Base-by-base conservation (phyloP, 768 basidiomycete genomes). In the Megacollybia marginata region DNA sequence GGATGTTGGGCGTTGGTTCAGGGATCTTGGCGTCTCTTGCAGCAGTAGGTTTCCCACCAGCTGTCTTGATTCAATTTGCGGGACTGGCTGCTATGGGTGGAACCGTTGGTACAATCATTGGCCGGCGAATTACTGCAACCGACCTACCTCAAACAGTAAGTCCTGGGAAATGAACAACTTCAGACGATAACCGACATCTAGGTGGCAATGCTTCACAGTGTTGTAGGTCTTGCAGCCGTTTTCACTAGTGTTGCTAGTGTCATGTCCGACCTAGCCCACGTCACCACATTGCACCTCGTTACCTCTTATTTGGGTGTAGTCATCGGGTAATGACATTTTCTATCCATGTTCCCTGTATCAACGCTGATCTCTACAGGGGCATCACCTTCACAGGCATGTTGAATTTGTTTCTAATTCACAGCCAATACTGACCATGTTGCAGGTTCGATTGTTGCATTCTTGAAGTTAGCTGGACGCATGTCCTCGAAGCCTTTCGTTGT, bases 191-290 rank as follows among this genome's bases (percentile, higher is more conserved):
- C 6, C 2, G 6, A 28, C 23, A 28, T 28, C 23, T 28, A 28
- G 23, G 23, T 80, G 5, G 79, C 83, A 1, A 83, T 90, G 48
- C 69, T 93, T 50, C 91, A 93, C 61, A 89, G 86, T 33, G 91
- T 93, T 32, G 91, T 93, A 47, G 91, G 91, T 65, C 77, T 93
- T 28, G 91, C 91, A 2, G 91, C 91, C 0, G 91, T 93, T 15
- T 69, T 93, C 58, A 93, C 91, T 13, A 88, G 84, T 48, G 85
- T 92, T 36, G 91, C 70, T 11, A 90, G 87, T 58, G 90, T 92
- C 10, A 68, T 93, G 16, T 76, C 80, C 9, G 85, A 88, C 54
- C 68, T 77, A 19, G 69, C 75, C 4, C 89, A 92, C 62, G 68
- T 83, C 19, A 75, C 84, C 4, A 82, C 72, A 9, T 69, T 93